phyloP scores from a whole-genome alignment of 257 asterid species.

The Fraxinus pennsylvanica region DNA sequence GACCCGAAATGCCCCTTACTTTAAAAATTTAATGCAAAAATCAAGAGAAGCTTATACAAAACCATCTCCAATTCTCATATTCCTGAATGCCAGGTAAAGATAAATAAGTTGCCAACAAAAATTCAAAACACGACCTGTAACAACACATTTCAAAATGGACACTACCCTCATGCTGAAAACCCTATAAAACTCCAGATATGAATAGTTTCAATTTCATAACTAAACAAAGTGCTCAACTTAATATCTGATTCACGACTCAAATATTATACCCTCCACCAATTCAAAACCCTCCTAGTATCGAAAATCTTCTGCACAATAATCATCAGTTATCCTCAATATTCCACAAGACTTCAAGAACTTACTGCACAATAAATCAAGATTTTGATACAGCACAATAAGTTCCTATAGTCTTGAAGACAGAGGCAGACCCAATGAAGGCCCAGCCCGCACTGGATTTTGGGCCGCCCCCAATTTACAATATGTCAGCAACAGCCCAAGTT shows the following conservation, averaged over 20 bases:
- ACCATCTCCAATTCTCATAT: not conserved
- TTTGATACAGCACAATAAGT: not conserved
- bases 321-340: not conserved
- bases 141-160: not conserved
- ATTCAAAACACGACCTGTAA: not conserved
- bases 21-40: not conserved
- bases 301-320: not conserved
- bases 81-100: not conserved
- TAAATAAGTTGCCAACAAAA: not conserved
- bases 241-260: not conserved
- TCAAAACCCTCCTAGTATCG: not conserved
- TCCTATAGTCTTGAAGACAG: not conserved
- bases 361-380: not conserved
- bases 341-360: not conserved
- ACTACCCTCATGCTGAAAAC: slow-evolving; percentile 1
- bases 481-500: no score
- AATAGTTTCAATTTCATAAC: slow-evolving; percentile 3
- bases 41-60: not conserved
- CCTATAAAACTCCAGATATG: not conserved
- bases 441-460: no score
- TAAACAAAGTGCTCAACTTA: not conserved
- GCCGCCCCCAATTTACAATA: no score
- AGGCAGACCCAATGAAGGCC: no score
- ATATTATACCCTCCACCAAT: not conserved
- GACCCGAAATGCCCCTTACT: not conserved